Evolutionary conservation across 2,329 filamentous ascomycete genomes (phyloP).

Genomic region (Penicillium sp.): DNA sequence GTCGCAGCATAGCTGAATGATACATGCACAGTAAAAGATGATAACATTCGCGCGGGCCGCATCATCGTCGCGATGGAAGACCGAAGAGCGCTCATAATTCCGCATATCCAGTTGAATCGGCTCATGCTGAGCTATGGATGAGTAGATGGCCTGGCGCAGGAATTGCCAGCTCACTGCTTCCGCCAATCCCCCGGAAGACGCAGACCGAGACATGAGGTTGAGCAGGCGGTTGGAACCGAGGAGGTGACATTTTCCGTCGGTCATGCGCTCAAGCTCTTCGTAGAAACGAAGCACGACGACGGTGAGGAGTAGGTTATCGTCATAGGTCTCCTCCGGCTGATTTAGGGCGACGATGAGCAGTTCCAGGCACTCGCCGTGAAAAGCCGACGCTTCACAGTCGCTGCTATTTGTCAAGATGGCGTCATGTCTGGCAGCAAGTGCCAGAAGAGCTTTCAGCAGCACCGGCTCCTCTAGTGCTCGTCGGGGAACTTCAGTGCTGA

Average conservation of each 20-base stretch:
- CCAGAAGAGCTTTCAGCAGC: slow-evolving; percentile 48
- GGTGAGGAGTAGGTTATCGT: slow-evolving; percentile 48
- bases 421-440: slow-evolving; percentile 46
- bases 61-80: slow-evolving; percentile 36
- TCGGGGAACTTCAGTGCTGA: slow-evolving; percentile 48
- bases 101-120: slow-evolving; percentile 37
- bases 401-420: slow-evolving; percentile 37
- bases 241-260: slow-evolving; percentile 37
- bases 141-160: slow-evolving; percentile 42
- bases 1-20: slow-evolving; percentile 29
- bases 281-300: slow-evolving; percentile 51
- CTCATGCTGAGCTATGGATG: slow-evolving; percentile 36
- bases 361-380: slow-evolving; percentile 48
- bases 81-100: slow-evolving; percentile 39
- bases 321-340: slow-evolving; percentile 42
- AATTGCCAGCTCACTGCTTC: slow-evolving; percentile 44
- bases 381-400: slow-evolving; percentile 44
- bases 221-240: slow-evolving; percentile 39
- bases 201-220: slow-evolving; percentile 39
- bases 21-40: slow-evolving; percentile 39
- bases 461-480: slow-evolving; percentile 48
- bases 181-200: slow-evolving; percentile 38
- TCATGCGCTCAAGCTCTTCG: slow-evolving; percentile 40
- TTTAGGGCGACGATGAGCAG: slow-evolving; percentile 48
- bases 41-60: slow-evolving; percentile 39